Conservation (phyloP, 192 early-diverging fungal species). For the Podila minutissima region DNA sequence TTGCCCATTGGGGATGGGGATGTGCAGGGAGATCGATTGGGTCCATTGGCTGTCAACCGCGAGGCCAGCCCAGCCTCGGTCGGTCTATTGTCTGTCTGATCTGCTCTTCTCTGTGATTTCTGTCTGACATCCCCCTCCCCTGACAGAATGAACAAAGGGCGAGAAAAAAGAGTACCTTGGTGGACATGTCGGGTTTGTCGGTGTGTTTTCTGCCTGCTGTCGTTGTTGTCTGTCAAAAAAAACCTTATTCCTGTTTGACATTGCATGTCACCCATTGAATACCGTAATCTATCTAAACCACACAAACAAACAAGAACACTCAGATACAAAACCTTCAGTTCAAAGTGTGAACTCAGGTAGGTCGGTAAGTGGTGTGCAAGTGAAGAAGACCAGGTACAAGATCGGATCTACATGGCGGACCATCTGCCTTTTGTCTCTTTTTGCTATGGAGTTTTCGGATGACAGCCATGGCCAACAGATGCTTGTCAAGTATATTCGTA, state of each 20-base stretch:
- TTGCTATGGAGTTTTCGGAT: too few species aligned
- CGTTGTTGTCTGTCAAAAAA: background rate
- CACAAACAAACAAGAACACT: background rate
- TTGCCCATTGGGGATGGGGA: background rate
- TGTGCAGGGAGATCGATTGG: background rate
- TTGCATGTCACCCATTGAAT: background rate
- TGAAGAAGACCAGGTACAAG: too few species aligned
- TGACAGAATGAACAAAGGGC: background rate
- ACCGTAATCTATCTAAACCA: background rate
- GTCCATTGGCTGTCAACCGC: background rate
- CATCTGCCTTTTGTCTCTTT: too few species aligned
- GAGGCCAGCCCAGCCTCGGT: background rate
- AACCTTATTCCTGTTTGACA: background rate
- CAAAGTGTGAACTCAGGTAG: too few species aligned
- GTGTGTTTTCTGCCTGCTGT: background rate
- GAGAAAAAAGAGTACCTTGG: background rate
- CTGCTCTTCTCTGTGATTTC: background rate
- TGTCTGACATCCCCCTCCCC: background rate
- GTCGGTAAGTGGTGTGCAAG: too few species aligned
- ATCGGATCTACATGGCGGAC: too few species aligned
- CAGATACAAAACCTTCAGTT: background rate
- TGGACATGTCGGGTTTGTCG: background rate
- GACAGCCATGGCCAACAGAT: too few species aligned
- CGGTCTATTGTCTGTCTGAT: background rate
- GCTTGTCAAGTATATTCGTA: too few species aligned